Percentiles rank a stretch among this genome's conserved stretches.
phyloP scores from a whole-genome alignment of 2,329 filamentous ascomycete genomes.

The Cladophialophora immunda region DNA sequence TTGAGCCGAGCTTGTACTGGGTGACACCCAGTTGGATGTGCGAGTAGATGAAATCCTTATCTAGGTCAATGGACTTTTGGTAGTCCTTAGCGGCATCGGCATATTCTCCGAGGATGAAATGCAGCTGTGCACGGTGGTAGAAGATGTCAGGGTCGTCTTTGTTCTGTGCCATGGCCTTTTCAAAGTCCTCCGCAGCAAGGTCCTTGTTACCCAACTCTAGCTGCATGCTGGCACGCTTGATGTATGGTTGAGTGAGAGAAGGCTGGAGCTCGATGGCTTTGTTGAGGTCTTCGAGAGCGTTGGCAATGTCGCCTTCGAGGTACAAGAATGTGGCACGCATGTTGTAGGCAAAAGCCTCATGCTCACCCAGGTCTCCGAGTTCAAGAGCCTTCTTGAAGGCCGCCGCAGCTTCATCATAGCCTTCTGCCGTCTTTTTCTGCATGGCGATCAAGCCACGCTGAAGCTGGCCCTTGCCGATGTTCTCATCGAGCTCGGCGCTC shows the following conservation, averaged over 20 bases:
- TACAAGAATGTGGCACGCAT: constrained; percentile 96
- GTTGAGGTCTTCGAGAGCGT: constrained; percentile 84
- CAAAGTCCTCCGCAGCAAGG: constrained; percentile 88
- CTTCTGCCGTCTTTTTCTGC: constrained; percentile 85
- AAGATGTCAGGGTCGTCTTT: constrained; percentile 93
- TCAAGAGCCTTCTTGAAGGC: constrained; percentile 91
- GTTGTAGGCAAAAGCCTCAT: constrained; percentile 93
- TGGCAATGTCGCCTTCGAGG: constrained; percentile 84
- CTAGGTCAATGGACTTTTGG: constrained; percentile 97
- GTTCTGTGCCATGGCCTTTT: constrained; percentile 83
- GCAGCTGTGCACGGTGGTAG: constrained; percentile 97
- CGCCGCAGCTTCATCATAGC: constrained; percentile 85
- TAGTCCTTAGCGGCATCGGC: constrained; percentile 96
- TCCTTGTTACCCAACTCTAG: constrained; percentile 88
- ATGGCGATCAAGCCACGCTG: constrained; percentile 83
- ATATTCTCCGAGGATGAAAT: constrained; percentile 97
- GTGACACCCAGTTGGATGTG: constrained; percentile 99
- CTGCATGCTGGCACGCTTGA: constrained; percentile 98
- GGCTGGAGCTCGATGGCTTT: constrained; percentile 93
- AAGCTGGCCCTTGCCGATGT: constrained; percentile 84
- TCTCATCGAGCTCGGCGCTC: constrained; percentile 76
- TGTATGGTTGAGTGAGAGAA: constrained; percentile 91
- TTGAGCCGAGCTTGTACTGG: constrained; percentile 99
- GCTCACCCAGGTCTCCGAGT: constrained; percentile 78
- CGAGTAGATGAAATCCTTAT: constrained; percentile 96